Evolutionary conservation across 495 filamentous ascomycete genomes (phyloP), one percentile per base, ranked within the genome.

Genomic region (Penicillium mononematosum): DNA sequence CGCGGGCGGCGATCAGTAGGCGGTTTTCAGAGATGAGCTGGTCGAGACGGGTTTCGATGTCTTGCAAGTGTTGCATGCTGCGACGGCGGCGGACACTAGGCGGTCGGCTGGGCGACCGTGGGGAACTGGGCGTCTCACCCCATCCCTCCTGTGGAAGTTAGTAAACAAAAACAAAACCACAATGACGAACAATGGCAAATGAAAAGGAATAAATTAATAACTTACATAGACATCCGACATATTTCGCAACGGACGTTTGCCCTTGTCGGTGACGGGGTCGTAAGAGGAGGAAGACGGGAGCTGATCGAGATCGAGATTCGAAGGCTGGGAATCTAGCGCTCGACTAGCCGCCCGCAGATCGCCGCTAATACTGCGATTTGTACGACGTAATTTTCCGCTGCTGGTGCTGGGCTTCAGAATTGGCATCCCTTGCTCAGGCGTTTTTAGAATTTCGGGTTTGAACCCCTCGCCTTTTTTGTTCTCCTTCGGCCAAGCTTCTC

Each of bases 151-250:
- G 73, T 42, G 31, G 22, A 56, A 56, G 20, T 47, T 24, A 45
- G 55, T 66, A 46, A 65, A 66, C 60, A 68, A 67, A 67, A 63
- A 66, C 62, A 66, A 65, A 65, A 56, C 45, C 44, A 63, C 65
- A 14, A 34, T 9, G 7, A 6, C 31, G 12, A 32, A 11, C 58
- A 29, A 53, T 45, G 51, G 10, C 45, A 51, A 31, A 32, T 56
- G 47, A 52, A 56, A 51, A 47, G 42, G 45, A 61, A 58, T 58
- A 46, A 50, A 62, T 31, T 57, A 55, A 62, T 46, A 34, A 88
- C 92, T 86, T 85, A 96, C 92, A 77, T 89, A 96, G 78, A 95
- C 88, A 81, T 96, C 89, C 67, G 88, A 80, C 91, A 96, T 96
- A 76, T 86, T 88, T 75, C 83, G 86, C 69, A 86, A 75, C 69